Evolutionary conservation across 1,284 basidiomycete genomes (phyloP).

Genomic region (Salmacisia buchloeana): DNA sequence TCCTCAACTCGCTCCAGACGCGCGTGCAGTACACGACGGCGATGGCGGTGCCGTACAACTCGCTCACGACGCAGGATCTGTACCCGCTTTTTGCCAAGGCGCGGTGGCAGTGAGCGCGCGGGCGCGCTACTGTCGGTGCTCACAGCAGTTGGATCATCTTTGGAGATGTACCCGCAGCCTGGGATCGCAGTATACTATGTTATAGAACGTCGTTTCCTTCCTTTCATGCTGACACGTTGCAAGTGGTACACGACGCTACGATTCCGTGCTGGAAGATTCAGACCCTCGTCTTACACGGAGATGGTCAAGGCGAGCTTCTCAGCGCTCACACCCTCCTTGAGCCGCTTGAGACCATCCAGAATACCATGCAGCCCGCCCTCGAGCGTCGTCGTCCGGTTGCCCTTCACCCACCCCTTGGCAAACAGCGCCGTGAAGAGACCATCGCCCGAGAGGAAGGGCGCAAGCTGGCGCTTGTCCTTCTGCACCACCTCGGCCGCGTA

Average conservation of each 20-base stretch:
- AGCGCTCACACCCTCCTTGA: slow-evolving; percentile 34
- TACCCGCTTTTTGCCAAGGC: slow-evolving; percentile 37
- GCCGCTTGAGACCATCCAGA: slow-evolving; percentile 30
- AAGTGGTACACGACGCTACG: not conserved
- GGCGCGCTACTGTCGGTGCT: not conserved
- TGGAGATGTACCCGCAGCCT: not conserved
- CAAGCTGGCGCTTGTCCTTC: slow-evolving; percentile 8
- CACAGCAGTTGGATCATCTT: not conserved
- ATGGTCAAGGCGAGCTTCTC: slow-evolving; percentile 40
- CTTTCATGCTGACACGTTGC: too few relatives aligned
- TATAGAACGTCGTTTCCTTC: too few relatives aligned
- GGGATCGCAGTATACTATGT: too few relatives aligned
- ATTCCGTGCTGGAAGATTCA: not conserved
- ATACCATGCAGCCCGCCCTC: slow-evolving; percentile 31
- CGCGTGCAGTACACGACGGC: slow-evolving; percentile 21
- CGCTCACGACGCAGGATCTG: slow-evolving; percentile 40
- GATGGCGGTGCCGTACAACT: slow-evolving; percentile 33
- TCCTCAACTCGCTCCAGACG: slow-evolving; percentile 22
- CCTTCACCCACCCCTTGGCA: slow-evolving; percentile 23
- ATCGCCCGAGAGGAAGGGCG: slow-evolving; percentile 18
- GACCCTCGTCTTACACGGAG: slow-evolving; percentile 11
- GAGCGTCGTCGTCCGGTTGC: slow-evolving; percentile 35
- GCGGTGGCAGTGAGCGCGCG: slow-evolving; percentile 23
- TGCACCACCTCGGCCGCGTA: slow-evolving; percentile 18
- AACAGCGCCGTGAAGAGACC: slow-evolving; percentile 34